Evolutionary conservation across 1,284 basidiomycete genomes (phyloP).

Genomic region (Fistulinella staudtii): DNA sequence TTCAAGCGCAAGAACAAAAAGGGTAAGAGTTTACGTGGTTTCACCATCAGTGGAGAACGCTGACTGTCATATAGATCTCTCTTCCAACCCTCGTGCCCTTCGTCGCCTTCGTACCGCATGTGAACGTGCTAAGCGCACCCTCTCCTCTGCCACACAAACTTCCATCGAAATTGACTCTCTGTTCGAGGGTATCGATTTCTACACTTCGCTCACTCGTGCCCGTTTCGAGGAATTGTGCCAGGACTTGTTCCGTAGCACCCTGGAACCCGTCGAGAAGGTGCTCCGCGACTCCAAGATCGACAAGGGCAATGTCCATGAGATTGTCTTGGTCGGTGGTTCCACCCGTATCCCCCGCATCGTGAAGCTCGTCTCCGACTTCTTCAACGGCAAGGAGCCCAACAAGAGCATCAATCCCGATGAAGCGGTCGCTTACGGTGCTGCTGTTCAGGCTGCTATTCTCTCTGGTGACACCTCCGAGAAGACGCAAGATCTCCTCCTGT

Average conservation of each 20-base stretch:
- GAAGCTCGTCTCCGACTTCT: slow-evolving; percentile 98
- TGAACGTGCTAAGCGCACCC: slow-evolving; percentile 98
- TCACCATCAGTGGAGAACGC: neutral
- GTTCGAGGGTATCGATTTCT: slow-evolving; percentile 98
- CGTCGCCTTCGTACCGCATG: slow-evolving; percentile 97
- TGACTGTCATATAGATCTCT: slow-evolving; percentile 60
- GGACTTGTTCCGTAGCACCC: slow-evolving; percentile 94
- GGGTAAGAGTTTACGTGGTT: slow-evolving; percentile 42
- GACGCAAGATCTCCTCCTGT: slow-evolving; percentile 93
- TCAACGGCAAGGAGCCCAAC: slow-evolving; percentile 96
- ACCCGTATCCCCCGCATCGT: slow-evolving; percentile 98
- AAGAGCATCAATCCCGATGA: slow-evolving; percentile 99
- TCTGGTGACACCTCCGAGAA: slow-evolving; percentile 98
- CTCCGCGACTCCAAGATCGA: slow-evolving; percentile 98
- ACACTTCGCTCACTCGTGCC: slow-evolving; percentile 96
- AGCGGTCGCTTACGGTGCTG: slow-evolving; percentile 98
- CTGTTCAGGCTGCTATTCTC: slow-evolving; percentile 98
- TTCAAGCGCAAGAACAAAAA: slow-evolving; percentile 99
- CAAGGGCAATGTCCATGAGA: slow-evolving; percentile 93
- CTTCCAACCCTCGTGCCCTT: slow-evolving; percentile 90
- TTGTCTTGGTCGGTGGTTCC: slow-evolving; percentile 96
- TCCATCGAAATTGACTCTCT: slow-evolving; percentile 98
- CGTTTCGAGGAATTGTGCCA: slow-evolving; percentile 99
- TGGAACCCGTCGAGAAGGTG: slow-evolving; percentile 98
- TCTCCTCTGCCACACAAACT: slow-evolving; percentile 95